phyloP scores from a whole-genome alignment of 805 yeast species.

The Candida rishiriensis region DNA sequence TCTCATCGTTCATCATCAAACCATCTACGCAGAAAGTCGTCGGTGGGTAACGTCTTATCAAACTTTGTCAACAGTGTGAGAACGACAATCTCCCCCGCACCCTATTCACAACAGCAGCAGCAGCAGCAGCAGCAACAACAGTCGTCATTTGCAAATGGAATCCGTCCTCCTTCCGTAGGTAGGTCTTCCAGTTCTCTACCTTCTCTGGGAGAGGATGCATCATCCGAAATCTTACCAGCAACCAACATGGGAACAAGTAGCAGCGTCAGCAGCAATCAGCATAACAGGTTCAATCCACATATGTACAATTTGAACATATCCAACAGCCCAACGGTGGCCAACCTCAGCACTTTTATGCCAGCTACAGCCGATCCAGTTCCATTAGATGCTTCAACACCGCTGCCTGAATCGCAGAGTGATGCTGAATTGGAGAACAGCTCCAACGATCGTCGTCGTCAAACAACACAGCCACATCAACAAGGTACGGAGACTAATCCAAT shows the following conservation, averaged over 20 bases:
- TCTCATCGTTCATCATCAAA: conserved; percentile 6
- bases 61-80: conserved; percentile 26
- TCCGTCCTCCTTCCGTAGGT: conserved; percentile 8
- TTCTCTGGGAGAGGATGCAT: conserved; percentile 4
- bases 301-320: conserved; percentile 24
- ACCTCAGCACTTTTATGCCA: conserved; percentile 15
- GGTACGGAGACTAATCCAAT: conserved; percentile 10
- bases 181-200: conserved; percentile 15
- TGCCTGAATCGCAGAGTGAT: conserved; percentile 1
- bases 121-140: conserved; percentile 1
- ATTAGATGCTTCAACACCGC: conserved; percentile 11
- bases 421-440: neutral
- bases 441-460: neutral
- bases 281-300: conserved; percentile 26
- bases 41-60: conserved; percentile 25
- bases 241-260: neutral
- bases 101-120: neutral
- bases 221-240: neutral
- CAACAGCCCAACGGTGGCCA: conserved; percentile 28
- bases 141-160: conserved; percentile 1
- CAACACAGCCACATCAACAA: neutral
- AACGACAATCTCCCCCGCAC: conserved; percentile 10
- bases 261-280: conserved; percentile 4
- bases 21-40: conserved; percentile 23
- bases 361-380: conserved; percentile 10